Base-by-base conservation (phyloP, 495 filamentous ascomycete species). In the Lasiosphaeria hispida region DNA sequence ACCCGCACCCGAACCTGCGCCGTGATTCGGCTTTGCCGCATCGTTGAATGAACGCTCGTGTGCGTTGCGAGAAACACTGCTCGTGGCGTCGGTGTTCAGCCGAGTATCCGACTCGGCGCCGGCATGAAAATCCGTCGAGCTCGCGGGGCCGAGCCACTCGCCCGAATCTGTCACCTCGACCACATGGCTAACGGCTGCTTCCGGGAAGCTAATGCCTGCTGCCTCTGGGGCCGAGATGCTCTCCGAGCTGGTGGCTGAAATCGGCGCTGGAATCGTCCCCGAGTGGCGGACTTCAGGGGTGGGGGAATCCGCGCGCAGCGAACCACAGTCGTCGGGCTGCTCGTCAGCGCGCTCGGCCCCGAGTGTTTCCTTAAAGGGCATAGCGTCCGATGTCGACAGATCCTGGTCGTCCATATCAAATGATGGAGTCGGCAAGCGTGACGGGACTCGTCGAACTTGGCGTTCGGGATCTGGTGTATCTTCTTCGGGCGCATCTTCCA, bases 281-380 rank as follows among this genome's bases (percentile, higher is more conserved):
- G 55, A 37, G 17, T 13, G 10, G 48, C 56, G 65, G 67, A 64
- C 36, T 47, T 59, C 49, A 36, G 38, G 2, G 42, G 57, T 61
- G 62, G 60, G 56, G 63, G 59, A 62, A 63, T 70, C 64, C 63
- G 67, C 47, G 35, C 10, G 11, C 37, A 17, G 30, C 34, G 42
- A 10, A 6, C 9, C 30, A 36, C 42, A 53, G 13, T 33, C 41
- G 41, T 62, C 53, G 50, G 65, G 23, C 17, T 17, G 38, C 38
- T 54, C 41, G 37, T 44, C 18, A 34, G 7, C 17, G 14, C 7
- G 10, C 35, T 70, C 68, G 68, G 62, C 54, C 34, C 63, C 65
- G 63, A 69, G 55, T 4, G 43, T 18, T 48, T 44, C 41, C 14
- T 15, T 35, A 10, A 7, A 19, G 44, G 34, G 23, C 18, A 55